Evolutionary conservation across 2,329 filamentous ascomycete genomes (phyloP).

Genomic region (Trichoderma semiorbis): DNA sequence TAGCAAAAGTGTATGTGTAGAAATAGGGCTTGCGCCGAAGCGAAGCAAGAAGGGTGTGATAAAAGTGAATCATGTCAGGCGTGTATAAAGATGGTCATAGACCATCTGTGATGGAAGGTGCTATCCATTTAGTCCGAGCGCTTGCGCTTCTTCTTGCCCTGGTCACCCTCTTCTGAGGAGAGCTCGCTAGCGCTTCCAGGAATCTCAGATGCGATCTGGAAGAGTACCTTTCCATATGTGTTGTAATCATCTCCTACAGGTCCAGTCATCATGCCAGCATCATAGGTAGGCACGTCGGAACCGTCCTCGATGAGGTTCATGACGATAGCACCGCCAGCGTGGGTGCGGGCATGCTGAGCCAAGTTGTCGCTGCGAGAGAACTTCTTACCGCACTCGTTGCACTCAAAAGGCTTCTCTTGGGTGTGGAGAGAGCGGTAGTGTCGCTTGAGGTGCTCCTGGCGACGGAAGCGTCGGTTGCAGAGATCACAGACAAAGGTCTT

Average conservation of each 20-base stretch:
- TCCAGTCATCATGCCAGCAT: conserved; percentile 42
- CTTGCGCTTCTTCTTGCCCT: conserved; percentile 66
- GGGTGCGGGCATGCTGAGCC: conserved; percentile 90
- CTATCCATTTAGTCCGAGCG: conserved; percentile 54
- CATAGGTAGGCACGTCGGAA: conserved; percentile 45
- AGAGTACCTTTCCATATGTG: conserved; percentile 72
- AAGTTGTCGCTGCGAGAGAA: conserved; percentile 98
- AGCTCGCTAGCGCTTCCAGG: conserved; percentile 62
- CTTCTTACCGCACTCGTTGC: conserved; percentile 97
- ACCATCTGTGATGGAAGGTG: neutral
- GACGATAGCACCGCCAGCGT: conserved; percentile 83
- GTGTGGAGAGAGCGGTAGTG: conserved; percentile 98
- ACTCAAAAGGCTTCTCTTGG: conserved; percentile 97
- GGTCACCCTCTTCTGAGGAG: conserved; percentile 52
- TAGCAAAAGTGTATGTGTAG: conserved; percentile 30
- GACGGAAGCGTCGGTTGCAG: conserved; percentile 94
- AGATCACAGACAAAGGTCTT: conserved; percentile 98
- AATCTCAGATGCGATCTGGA: conserved; percentile 73
- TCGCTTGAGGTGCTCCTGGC: conserved; percentile 97
- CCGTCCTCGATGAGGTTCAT: conserved; percentile 81
- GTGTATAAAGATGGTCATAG: neutral
- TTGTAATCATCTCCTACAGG: conserved; percentile 59
- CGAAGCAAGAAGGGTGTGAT: conserved; percentile 18
- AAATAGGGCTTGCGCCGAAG: conserved; percentile 8
- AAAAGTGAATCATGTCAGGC: conserved; percentile 18